Evolutionary conservation across 2,329 filamentous ascomycete species (phyloP), one percentile per base, ranked within the genome.

Genomic region (Elsinoe arachidis): DNA sequence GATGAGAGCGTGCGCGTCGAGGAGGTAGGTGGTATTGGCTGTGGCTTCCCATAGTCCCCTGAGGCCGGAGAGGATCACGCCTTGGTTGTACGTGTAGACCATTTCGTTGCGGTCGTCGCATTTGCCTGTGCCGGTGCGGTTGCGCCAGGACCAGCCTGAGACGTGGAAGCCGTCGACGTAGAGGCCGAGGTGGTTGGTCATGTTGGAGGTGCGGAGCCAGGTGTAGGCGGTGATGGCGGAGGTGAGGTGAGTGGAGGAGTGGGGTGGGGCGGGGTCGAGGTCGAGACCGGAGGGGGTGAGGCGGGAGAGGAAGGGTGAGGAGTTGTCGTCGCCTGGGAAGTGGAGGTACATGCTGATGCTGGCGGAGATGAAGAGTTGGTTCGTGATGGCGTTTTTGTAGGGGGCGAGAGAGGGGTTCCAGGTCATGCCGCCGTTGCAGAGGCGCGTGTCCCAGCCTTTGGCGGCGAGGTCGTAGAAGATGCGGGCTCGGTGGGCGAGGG

Each of bases 361-460:
- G 0, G 89, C 90, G 0, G 91, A 80, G 60, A 96, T 88, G 73
- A 82, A 96, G 1, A 96, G 80, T 68, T 96, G 84, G 67, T 96
- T 96, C 30, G 92, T 97, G 65, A 97, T 95, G 61, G 92, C 90
- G 66, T 97, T 97, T 69, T 96, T 97, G 75, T 96, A 97, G 0
- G 90, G 90, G 38, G 79, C 72, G 26, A 92, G 74, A 35, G 82
- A 81, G 2, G 89, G 89, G 63, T 88, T 93, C 92, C 92, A 97
- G 15, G 84, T 78, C 90, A 96, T 96, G 49, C 92, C 92, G 30
- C 92, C 92, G 9, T 80, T 80, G 65, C 92, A 96, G 9, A 95
- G 79, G 26, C 76, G 77, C 17, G 81, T 86, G 67, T 95, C 88
- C 90, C 92, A 96, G 3, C 92, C 92, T 9, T 78, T 74, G 1